These are phyloP conservation scores for Akanthomyces muscarius DNA, from an alignment of 2,329 filamentous ascomycete genomes.

Conservation along the genomic window DNA sequence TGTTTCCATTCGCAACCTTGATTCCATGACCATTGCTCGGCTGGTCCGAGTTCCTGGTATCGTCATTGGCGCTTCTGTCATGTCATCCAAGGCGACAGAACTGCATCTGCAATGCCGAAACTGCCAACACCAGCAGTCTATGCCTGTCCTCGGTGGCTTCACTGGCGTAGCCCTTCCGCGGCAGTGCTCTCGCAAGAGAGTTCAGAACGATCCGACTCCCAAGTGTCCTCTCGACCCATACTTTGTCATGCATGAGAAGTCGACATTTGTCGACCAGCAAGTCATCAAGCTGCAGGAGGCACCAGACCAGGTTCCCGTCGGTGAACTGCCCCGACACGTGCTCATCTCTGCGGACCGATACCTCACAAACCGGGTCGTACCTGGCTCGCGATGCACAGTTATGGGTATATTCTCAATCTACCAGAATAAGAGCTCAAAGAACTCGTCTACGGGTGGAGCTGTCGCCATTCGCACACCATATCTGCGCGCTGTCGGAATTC, in stretches of 20 bases:
- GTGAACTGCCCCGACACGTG: conserved; percentile 91
- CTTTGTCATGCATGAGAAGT: conserved; percentile 91
- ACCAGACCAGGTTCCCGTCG: conserved; percentile 94
- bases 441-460: conserved; percentile 67
- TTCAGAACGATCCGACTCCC: conserved; percentile 62
- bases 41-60: conserved; percentile 97
- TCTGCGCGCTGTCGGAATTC: conserved; percentile 85
- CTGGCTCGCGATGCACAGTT: conserved; percentile 87
- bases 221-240: conserved; percentile 92
- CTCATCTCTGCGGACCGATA: conserved; percentile 96
- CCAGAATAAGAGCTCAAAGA: conserved; percentile 83
- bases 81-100: conserved; percentile 90
- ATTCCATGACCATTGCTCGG: conserved; percentile 85
- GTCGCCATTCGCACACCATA: conserved; percentile 96
- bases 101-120: conserved; percentile 85
- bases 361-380: conserved; percentile 90
- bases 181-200: conserved; percentile 62
- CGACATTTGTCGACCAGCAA: conserved; percentile 93
- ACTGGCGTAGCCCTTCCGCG: conserved; percentile 80
- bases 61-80: conserved; percentile 92
- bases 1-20: conserved; percentile 89
- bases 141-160: conserved; percentile 81
- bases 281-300: conserved; percentile 97
- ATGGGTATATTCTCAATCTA: conserved; percentile 99
- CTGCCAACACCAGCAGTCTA: conserved; percentile 67